A percentile compares a stretch with the other conserved stretches of the same genome.
Evolutionary conservation across 2,329 filamentous ascomycete species (phyloP).

Genomic region (Pseudogymnoascus sp.): DNA sequence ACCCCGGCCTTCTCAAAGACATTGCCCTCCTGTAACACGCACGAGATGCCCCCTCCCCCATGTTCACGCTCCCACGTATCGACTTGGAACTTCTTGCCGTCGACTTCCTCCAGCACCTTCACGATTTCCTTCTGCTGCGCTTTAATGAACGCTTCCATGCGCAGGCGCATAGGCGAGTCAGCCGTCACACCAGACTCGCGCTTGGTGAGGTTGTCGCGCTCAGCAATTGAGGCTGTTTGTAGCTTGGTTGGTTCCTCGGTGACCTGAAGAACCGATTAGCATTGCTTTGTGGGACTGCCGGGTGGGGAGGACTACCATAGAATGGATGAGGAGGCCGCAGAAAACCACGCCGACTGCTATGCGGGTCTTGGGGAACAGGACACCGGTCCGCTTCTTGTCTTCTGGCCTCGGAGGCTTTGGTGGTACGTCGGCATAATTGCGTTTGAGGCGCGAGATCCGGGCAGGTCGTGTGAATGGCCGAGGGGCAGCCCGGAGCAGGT

Average conservation of each 20-base stretch:
- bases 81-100: conserved; percentile 70
- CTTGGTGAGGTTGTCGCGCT: conserved; percentile 74
- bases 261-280: conserved; percentile 20
- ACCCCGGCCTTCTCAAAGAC: conserved; percentile 98
- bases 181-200: conserved; percentile 66
- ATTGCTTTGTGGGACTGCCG: conserved; percentile 7
- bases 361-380: conserved; percentile 38
- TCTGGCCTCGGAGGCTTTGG: conserved; percentile 7
- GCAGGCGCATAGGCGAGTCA: conserved; percentile 87
- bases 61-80: conserved; percentile 84
- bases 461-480: conserved; percentile 1
- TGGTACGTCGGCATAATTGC: conserved; percentile 15
- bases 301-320: conserved; percentile 33
- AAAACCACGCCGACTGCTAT: conserved; percentile 40
- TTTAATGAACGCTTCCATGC: conserved; percentile 96
- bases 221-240: conserved; percentile 66
- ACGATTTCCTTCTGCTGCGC: conserved; percentile 87
- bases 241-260: conserved; percentile 32
- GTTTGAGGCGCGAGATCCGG: conserved; percentile 15
- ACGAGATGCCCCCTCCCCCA: conserved; percentile 88
- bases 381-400: conserved; percentile 15
- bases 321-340: conserved; percentile 39
- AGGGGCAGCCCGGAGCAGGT: not conserved
- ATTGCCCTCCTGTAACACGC: conserved; percentile 89
- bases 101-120: conserved; percentile 69